A percentile compares a stretch with the other conserved stretches of the same genome.
Conservation (phyloP, 768 basidiomycete species). For the Paxillus involutus region DNA sequence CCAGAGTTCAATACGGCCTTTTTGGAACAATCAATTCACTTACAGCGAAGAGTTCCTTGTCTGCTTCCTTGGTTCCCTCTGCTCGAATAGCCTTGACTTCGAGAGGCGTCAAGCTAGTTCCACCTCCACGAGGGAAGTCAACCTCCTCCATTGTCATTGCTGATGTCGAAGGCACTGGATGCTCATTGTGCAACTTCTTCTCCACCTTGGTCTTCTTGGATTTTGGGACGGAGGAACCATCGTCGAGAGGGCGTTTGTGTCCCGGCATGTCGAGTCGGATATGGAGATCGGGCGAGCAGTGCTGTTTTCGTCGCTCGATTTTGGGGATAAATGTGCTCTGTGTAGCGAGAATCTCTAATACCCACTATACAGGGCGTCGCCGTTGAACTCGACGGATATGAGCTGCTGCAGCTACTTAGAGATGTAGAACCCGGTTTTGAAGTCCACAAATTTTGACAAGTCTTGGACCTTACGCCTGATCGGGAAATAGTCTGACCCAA, state of each 20-base stretch:
- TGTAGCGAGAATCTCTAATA: background rate
- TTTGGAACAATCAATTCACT: conserved; percentile 16
- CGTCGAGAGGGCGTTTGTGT: conserved; percentile 65
- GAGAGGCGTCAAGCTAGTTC: conserved; percentile 81
- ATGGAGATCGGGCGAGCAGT: background rate
- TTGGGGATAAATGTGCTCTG: background rate
- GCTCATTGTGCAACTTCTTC: conserved; percentile 20
- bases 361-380: background rate
- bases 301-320: background rate
- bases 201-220: conserved; percentile 61
- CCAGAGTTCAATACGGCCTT: conserved; percentile 24
- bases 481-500: conserved; percentile 3
- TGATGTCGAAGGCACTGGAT: conserved; percentile 35
- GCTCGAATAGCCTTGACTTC: conserved; percentile 85
- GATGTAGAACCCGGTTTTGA: background rate
- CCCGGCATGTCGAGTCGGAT: conserved; percentile 36
- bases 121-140: conserved; percentile 95
- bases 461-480: conserved; percentile 15
- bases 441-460: conserved; percentile 19
- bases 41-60: conserved; percentile 76
- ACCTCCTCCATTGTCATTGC: conserved; percentile 62
- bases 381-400: background rate
- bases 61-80: conserved; percentile 83
- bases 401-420: background rate
- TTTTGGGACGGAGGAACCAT: conserved; percentile 45